Evolutionary conservation across 179 eudicot species (phyloP).

Genomic region (Spergularia azorica): DNA sequence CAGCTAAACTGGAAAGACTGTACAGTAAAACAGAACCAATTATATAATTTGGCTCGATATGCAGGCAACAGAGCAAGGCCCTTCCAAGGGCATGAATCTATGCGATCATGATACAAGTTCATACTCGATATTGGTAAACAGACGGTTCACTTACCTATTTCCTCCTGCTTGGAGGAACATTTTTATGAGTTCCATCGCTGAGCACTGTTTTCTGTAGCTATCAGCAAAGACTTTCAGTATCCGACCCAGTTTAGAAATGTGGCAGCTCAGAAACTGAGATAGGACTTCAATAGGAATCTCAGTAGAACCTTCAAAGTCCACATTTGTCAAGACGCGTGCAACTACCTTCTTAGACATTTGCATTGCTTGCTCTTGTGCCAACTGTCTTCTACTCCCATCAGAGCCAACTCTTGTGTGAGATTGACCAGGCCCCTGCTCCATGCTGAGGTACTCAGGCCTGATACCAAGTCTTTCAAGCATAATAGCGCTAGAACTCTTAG

Average conservation of each 20-base stretch:
- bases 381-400: conserved; percentile 51
- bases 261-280: conserved; percentile 78
- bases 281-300: conserved; percentile 71
- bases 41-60: background rate
- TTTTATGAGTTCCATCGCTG: conserved; percentile 78
- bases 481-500: conserved; percentile 61
- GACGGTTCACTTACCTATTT: conserved; percentile 51
- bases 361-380: conserved; percentile 71
- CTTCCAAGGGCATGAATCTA: too few species aligned
- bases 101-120: background rate
- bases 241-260: conserved; percentile 71
- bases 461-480: conserved; percentile 98
- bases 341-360: conserved; percentile 70
- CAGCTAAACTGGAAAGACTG: conserved; percentile 71
- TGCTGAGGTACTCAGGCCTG: conserved; percentile 74
- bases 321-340: conserved; percentile 51
- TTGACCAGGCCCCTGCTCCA: conserved; percentile 65
- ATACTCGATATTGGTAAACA: background rate
- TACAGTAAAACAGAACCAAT: conserved; percentile 17
- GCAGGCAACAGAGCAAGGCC: background rate
- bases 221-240: conserved; percentile 78
- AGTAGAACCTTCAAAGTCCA: conserved; percentile 77
- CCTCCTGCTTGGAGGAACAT: conserved; percentile 88
- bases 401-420: conserved; percentile 50
- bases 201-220: conserved; percentile 81